Evolutionary conservation across 164 flowering plant genomes (phyloP).

Genomic region (Echeveria elegans): DNA sequence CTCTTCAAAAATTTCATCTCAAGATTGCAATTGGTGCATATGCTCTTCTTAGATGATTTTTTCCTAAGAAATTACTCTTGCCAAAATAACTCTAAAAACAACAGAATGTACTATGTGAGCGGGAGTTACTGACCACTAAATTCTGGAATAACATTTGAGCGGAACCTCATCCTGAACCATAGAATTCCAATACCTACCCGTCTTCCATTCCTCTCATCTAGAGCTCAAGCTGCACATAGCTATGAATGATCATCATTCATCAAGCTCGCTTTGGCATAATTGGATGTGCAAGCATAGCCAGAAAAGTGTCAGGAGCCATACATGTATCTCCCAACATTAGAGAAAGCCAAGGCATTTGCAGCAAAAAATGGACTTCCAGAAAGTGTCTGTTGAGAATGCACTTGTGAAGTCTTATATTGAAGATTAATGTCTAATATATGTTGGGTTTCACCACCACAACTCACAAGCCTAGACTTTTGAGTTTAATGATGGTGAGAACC

Average conservation of each 20-base stretch:
- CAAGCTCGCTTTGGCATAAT: slow-evolving; percentile 23
- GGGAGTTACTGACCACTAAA: background rate
- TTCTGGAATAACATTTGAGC: background rate
- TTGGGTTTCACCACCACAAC: no score
- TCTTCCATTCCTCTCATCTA: background rate
- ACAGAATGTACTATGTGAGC: background rate
- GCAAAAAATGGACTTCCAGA: slow-evolving; percentile 13
- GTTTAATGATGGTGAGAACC: no score
- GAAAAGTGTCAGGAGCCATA: slow-evolving; percentile 32
- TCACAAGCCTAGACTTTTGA: no score
- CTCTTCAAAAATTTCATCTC: no score
- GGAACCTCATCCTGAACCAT: background rate
- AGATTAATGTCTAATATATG: no score
- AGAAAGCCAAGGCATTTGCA: slow-evolving; percentile 23
- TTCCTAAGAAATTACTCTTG: no score
- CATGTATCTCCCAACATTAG: slow-evolving; percentile 22
- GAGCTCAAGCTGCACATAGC: background rate
- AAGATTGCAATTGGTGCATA: no score
- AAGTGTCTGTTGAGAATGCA: no score
- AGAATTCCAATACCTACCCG: background rate
- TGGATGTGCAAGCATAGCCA: slow-evolving; percentile 33
- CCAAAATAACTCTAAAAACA: no score
- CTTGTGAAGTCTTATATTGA: no score
- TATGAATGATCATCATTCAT: slow-evolving; percentile 9
- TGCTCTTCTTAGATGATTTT: no score